Evolutionary conservation across 2,329 filamentous ascomycete genomes (phyloP), one percentile per base, ranked within the genome.

Genomic region (Mollisiaceae sp.): DNA sequence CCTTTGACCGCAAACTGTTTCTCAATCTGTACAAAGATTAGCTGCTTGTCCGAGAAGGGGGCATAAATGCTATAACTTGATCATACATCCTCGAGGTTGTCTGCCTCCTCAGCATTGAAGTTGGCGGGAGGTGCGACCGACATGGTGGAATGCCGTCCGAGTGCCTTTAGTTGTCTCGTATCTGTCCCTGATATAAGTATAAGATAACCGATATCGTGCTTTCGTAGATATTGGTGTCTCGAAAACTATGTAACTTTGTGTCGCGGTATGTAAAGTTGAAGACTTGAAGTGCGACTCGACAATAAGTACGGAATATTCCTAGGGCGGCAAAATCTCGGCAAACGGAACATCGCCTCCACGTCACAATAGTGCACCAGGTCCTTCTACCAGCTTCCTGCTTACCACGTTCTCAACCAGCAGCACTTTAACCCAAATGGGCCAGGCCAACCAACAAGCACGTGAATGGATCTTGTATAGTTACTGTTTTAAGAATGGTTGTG

Each of bases 1-100:
- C 91, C 91, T 84, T 98, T 98, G 74, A 99, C 95, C 36, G 95
- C 95, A 76, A 99, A 99, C 80, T 98, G 95, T 85, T 97, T 97
- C 86, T 99, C 95, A 78, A 99, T 97, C 92, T 97, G 71, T 50
- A 58, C 12, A 50, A n/a, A 18, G 36, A 50, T 75, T 56, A 75
- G 68, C 32, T 43, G 24, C 32, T 22, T 58, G 60, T 27, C 15
- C 45, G 18, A 64, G 60, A 35, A 64, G 39, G 11, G 11, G 38
- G 60, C 63, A 59, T 1, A 20, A 9, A 4, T 20, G 61, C 59
- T 39, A 38, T 24, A 50, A 62, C 60, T 59, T 41, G 32, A 52
- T 78, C 89, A 71, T 79, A 88, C 86, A 79, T 90, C 88, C 78
- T 89, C 86, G 70, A 89, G 82, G 79, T 92, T 92, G 76, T 90